Conservation (phyloP, 1,139 yeast species). For the Candida tropicalis region DNA sequence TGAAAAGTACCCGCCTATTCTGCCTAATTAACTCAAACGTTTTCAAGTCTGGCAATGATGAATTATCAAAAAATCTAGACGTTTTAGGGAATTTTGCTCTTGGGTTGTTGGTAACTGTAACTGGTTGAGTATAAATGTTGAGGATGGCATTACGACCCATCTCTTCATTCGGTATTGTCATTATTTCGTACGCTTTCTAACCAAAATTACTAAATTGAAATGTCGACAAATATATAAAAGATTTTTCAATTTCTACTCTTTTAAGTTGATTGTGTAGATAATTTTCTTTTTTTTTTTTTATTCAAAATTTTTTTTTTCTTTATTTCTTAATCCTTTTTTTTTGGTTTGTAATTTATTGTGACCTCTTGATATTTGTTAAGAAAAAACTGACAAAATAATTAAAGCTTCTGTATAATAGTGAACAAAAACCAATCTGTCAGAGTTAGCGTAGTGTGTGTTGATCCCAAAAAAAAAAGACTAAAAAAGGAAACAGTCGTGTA, state of each 20-base stretch:
- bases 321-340: not conserved
- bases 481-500: too few relatives aligned
- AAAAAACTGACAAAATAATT: too few relatives aligned
- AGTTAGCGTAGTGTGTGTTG: too few relatives aligned
- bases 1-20: conserved; percentile 23
- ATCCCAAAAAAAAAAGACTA: too few relatives aligned
- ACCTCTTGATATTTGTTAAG: not conserved
- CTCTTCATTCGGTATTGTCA: conserved; percentile 2
- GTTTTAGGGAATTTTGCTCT: conserved; percentile 33
- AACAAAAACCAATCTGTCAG: too few relatives aligned
- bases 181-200: too few relatives aligned
- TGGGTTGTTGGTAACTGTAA: conserved; percentile 2
- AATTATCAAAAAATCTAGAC: conserved; percentile 36
- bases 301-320: too few relatives aligned
- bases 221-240: too few relatives aligned
- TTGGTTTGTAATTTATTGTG: not conserved
- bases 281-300: not conserved
- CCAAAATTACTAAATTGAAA: too few relatives aligned
- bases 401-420: too few relatives aligned
- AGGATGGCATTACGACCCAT: not conserved
- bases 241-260: too few relatives aligned
- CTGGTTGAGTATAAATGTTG: not conserved
- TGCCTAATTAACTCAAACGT: conserved; percentile 23
- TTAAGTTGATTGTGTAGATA: not conserved
- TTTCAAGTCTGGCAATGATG: conserved; percentile 32